Base-by-base conservation (phyloP, 768 basidiomycete species). In the Leucocoprinus leucothites region DNA sequence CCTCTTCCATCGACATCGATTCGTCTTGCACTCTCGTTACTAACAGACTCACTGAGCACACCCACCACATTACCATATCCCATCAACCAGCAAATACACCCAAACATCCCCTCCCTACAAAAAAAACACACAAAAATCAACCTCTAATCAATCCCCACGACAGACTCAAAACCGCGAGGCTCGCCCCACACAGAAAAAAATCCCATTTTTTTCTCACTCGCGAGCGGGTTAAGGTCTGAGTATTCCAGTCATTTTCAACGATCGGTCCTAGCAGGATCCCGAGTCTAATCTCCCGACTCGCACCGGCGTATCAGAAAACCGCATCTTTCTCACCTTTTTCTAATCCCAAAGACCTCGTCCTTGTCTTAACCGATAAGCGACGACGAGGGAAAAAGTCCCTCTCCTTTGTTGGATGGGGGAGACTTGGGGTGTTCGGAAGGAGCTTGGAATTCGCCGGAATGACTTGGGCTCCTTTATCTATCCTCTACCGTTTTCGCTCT, bases 201-300 rank as follows among this genome's bases (percentile, higher is more conserved):
- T 41, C 19, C 16, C 3, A 19, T 57, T 63, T 61, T 54, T 58
- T 57, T 53, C 60, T 46, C 48, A 60, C 58, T 85, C 69, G 77
- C 82, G 83, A 87, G 84, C 85, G 84, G 87, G 86, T 80, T 76
- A 88, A 88, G 85, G 86, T 87, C 85, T 85, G 86, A 87, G 85
- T 69, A 79, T 82, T 82, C 64, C 57, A 81, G 71, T 81, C 82
- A 80, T 78, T 78, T 77, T 76, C 54, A 38, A 38, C 16, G 80
- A 82, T 78, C 62, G 82, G 71, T 79, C 73, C 81, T 82, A 76
- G 82, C 80, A 61, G 86, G 74, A 79, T 69, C 14, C 82, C 73
- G 71, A 78, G 71, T 71, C 69, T 78, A 78, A 85, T 64, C 66
- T 50, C 49, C 16, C 45, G 62, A 72, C 75, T 73, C 61, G 61